Conservation (phyloP, 75 land plant genomes). For the Cupressus sempervirens region DNA sequence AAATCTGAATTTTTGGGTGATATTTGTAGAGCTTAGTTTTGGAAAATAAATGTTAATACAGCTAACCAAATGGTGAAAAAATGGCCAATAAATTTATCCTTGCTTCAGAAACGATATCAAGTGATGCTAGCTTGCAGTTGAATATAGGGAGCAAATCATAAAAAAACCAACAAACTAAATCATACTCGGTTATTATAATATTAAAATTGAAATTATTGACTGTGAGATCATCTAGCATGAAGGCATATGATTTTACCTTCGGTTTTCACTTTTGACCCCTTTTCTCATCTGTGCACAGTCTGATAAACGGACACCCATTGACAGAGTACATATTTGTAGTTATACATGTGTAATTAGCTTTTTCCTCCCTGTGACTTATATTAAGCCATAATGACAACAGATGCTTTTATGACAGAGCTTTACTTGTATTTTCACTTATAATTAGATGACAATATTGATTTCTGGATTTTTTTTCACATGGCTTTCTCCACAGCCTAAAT, state of each 20-base stretch:
- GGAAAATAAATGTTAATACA: neutral
- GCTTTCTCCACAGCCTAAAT: neutral
- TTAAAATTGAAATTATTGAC: neutral
- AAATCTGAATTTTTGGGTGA: neutral
- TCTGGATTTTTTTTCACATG: neutral
- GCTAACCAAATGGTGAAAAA: neutral
- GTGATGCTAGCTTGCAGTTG: neutral
- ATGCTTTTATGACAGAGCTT: neutral
- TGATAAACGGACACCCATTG: neutral
- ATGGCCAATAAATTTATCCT: neutral
- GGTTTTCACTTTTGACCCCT: neutral
- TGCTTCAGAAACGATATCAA: neutral
- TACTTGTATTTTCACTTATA: neutral
- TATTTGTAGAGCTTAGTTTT: neutral
- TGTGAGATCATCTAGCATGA: neutral
- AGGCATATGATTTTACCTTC: neutral
- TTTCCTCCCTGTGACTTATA: neutral
- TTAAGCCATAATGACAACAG: neutral
- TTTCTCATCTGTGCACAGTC: neutral
- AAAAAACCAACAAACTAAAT: neutral
- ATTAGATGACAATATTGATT: neutral
- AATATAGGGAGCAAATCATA: neutral
- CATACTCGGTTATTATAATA: neutral
- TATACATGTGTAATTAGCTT: too few species aligned
- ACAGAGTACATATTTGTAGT: neutral